Percentiles rank a stretch among this genome's conserved stretches.
Evolutionary conservation across 2,329 filamentous ascomycete genomes (phyloP).

Genomic region (Periconia sp.): DNA sequence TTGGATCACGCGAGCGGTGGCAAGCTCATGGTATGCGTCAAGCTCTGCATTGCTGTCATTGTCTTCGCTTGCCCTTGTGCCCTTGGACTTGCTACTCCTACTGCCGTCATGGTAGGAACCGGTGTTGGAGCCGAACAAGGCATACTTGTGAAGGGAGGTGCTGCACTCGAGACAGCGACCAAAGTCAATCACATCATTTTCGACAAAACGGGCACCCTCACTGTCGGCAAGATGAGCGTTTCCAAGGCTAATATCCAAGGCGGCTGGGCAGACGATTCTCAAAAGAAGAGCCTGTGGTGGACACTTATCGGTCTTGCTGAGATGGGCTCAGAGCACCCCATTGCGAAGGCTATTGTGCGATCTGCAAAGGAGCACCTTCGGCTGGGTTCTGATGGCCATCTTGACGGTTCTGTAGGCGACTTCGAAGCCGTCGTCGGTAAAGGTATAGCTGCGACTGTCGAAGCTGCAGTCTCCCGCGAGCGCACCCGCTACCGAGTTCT

Average conservation of each 20-base stretch:
- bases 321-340: constrained; percentile 93
- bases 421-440: constrained; percentile 85
- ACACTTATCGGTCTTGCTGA: constrained; percentile 93
- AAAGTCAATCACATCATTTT: constrained; percentile 89
- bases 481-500: constrained; percentile 77
- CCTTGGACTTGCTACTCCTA: constrained; percentile 92
- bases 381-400: constrained; percentile 71
- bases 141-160: constrained; percentile 97
- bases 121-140: constrained; percentile 94
- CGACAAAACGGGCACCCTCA: constrained; percentile 96
- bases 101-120: constrained; percentile 99
- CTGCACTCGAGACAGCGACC: constrained; percentile 86
- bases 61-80: constrained; percentile 98
- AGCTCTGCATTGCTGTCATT: constrained; percentile 97
- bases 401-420: constrained; percentile 84
- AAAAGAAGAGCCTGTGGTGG: constrained; percentile 85
- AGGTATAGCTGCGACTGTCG: constrained; percentile 81
- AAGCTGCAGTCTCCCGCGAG: constrained; percentile 73
- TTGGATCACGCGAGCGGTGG: constrained; percentile 80
- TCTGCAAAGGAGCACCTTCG: constrained; percentile 79
- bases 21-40: constrained; percentile 93
- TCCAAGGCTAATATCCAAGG: constrained; percentile 71
- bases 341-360: constrained; percentile 83
- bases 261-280: constrained; percentile 72
- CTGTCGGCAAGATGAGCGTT: constrained; percentile 93